Evolutionary conservation across 148 eudicot species (phyloP), one percentile per base, ranked within the genome.

Genomic region (Cornus suecica): DNA sequence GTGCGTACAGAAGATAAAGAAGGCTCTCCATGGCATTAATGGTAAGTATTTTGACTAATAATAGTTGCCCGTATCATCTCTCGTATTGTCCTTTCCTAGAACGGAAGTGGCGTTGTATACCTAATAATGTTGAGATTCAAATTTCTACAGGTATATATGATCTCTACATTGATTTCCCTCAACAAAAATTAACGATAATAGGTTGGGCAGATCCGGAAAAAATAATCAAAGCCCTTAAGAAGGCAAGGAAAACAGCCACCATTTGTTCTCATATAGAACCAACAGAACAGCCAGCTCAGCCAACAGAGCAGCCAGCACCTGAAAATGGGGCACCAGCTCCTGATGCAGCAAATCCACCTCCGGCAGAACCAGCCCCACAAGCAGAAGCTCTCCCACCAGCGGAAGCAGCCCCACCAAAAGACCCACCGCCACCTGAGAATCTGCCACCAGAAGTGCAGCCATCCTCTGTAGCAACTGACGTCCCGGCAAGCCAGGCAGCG

Each of bases 1-100:
- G 30, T 94, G 98, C 30, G 91, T 92, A 62, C 97, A 92, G 81
- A 94, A 94, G 88, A 82, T 94, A 80, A 94, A 92, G 86, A 94
- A 90, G 83, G 97, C 96, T 34, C 80, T 94, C 11, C 83, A 90
- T 66, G 88, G 97, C 48, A 87, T 94, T 63, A 78, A 84, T 69
- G 98, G 98, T 90, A 82, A 81, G 93, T 73, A 37, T 65, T 26
- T 32, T 34, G 62, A 66, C 64, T 18, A 22, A 41, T 63, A 48
- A 14, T 18, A 48, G 15, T 0, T 48, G 5, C 20, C 20, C 20
- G 3, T 20, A n/a, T 58, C 24, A 1, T 18, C 62, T 18, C 20
- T n/a, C 62, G 2, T 58, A n/a, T 58, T 5, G 62, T 18, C 20
- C 62, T 58, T 58, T 58, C 8, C 62, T 3, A 20, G 62, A 58